phyloP scores from a whole-genome alignment of 2,329 filamentous ascomycete species.

The Malbranchea zuffiana region DNA sequence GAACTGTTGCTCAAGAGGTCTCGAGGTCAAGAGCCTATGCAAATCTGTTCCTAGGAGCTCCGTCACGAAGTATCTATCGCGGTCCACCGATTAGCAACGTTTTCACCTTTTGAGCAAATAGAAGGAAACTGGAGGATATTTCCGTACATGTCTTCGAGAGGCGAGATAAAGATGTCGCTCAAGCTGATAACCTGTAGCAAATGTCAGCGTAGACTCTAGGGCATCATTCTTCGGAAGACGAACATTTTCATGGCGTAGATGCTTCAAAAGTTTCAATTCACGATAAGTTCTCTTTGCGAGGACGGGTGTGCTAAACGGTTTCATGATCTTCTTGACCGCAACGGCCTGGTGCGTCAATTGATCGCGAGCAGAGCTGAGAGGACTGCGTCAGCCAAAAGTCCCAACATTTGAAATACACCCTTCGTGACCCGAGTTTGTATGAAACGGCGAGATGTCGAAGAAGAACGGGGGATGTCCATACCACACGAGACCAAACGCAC shows the following conservation, averaged over 20 bases:
- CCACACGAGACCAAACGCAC: conserved; percentile 96
- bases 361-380: conserved; percentile 78
- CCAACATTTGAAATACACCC: no score
- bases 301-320: conserved; percentile 98
- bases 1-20: conserved; percentile 97
- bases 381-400: neutral
- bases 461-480: conserved; percentile 41
- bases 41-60: conserved; percentile 94
- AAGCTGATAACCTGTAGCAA: conserved; percentile 73
- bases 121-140: neutral
- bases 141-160: conserved; percentile 89
- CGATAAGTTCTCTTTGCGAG: conserved; percentile 95
- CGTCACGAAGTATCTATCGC: conserved; percentile 82
- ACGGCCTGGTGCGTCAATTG: conserved; percentile 95
- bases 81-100: neutral
- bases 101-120: neutral
- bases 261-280: conserved; percentile 94
- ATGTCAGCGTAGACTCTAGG: conserved; percentile 4
- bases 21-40: conserved; percentile 85
- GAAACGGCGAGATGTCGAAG: no score
- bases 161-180: conserved; percentile 99
- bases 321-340: conserved; percentile 99
- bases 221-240: conserved; percentile 19
- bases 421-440: no score
- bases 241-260: conserved; percentile 93